Conservation (phyloP, 305 asterid genomes). For the Rubia tinctorum region DNA sequence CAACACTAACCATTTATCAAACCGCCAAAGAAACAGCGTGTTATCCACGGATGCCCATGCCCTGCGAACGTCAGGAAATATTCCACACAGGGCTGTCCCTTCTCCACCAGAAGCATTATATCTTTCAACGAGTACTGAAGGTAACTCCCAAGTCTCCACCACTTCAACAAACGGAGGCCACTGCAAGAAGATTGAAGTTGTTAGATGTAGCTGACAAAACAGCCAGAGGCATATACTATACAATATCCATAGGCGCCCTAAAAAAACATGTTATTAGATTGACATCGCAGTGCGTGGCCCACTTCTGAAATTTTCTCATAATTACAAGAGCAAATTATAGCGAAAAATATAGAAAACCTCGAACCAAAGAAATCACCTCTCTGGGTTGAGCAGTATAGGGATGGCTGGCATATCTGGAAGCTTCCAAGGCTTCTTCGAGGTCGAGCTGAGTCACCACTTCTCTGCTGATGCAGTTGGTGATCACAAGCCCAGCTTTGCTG, state of each 20-base stretch:
- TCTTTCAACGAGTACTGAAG: conserved; percentile 81
- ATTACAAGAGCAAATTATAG: not conserved
- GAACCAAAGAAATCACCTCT: conserved; percentile 51
- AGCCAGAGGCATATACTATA: conserved; percentile 1
- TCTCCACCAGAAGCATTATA: conserved; percentile 95
- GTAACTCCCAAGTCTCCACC: conserved; percentile 94
- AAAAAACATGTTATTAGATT: too few species aligned
- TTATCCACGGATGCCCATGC: conserved; percentile 99
- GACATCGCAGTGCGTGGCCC: not conserved
- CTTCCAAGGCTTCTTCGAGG: conserved; percentile 90
- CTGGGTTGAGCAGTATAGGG: conserved; percentile 93
- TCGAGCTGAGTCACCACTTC: conserved; percentile 73
- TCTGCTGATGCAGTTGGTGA: conserved; percentile 78
- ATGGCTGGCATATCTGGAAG: conserved; percentile 92
- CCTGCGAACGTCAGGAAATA: conserved; percentile 90
- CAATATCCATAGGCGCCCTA: too few species aligned
- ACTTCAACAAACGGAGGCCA: conserved; percentile 98
- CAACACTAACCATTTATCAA: conserved; percentile 83
- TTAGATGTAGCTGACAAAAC: conserved; percentile 1
- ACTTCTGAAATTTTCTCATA: not conserved
- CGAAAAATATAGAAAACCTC: not conserved
- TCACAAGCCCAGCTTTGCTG: conserved; percentile 82
- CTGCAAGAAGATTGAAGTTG: conserved; percentile 40
- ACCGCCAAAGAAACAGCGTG: conserved; percentile 92
- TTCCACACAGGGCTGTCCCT: conserved; percentile 96